Percentiles rank a stretch among this genome's conserved stretches.
phyloP scores from a whole-genome alignment of 2,329 filamentous ascomycete genomes.

The Alternaria triticimaculans region DNA sequence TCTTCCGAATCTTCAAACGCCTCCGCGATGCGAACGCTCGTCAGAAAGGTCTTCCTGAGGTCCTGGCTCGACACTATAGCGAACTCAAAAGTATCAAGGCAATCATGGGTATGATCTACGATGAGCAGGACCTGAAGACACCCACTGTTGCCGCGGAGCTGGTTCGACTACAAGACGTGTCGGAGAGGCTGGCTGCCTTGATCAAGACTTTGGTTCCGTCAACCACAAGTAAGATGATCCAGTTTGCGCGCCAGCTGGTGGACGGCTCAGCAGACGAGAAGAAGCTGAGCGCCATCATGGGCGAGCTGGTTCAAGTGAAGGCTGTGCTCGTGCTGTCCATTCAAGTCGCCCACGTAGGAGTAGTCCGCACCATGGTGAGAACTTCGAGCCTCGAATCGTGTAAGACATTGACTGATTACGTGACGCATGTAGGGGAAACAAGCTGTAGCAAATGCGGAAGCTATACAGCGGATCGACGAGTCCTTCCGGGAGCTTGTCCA shows the following conservation, averaged over 20 bases:
- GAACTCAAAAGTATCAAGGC: not conserved
- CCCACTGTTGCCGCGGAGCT: not conserved
- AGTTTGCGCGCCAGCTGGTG: constrained; percentile 21
- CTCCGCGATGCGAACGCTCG: constrained; percentile 19
- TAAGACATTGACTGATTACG: not conserved
- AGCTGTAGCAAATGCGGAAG: constrained; percentile 17
- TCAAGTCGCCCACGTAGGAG: constrained; percentile 24
- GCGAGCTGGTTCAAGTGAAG: constrained; percentile 24
- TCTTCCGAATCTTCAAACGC: constrained; percentile 12
- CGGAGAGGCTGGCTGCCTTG: not conserved
- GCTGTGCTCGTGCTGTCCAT: constrained; percentile 18
- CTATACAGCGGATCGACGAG: constrained; percentile 20
- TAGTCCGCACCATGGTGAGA: constrained; percentile 14
- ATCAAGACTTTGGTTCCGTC: constrained; percentile 6
- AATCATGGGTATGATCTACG: not conserved
- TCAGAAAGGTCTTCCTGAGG: constrained; percentile 10
- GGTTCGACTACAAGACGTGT: not conserved
- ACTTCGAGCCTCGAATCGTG: not conserved
- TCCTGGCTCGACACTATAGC: not conserved
- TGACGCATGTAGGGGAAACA: constrained; percentile 2
- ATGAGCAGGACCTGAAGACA: not conserved
- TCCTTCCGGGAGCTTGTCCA: not conserved
- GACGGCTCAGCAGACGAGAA: constrained; percentile 24
- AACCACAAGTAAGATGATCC: constrained; percentile 9
- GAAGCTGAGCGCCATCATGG: constrained; percentile 22